phyloP scores from a whole-genome alignment of 768 basidiomycete species.

The Xerocomellus dryophilus region DNA sequence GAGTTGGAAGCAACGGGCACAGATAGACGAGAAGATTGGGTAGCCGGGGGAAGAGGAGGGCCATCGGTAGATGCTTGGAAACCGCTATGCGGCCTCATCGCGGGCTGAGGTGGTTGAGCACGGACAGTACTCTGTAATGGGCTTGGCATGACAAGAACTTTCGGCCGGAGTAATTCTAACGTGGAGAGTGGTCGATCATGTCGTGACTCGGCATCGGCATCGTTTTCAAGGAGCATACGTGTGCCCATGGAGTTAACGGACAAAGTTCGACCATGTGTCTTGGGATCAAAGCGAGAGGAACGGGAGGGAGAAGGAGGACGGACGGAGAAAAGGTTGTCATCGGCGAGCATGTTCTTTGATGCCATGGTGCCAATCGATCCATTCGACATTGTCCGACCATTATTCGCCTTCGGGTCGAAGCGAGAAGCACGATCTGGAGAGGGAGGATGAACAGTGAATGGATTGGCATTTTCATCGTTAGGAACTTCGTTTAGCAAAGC shows the following conservation, averaged over 20 bases:
- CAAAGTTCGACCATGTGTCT: slow-evolving; percentile 57
- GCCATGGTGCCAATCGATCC: slow-evolving; percentile 44
- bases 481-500: slow-evolving; percentile 40
- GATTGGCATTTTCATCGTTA: slow-evolving; percentile 32
- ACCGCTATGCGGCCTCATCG: slow-evolving; percentile 45
- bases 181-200: slow-evolving; percentile 67
- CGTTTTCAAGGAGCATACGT: slow-evolving; percentile 57
- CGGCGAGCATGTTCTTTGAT: slow-evolving; percentile 34
- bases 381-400: slow-evolving; percentile 41
- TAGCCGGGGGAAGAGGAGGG: slow-evolving; percentile 65
- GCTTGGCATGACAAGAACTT: slow-evolving; percentile 93
- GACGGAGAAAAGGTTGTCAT: slow-evolving; percentile 66
- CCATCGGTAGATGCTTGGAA: slow-evolving; percentile 68
- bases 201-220: slow-evolving; percentile 34
- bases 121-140: slow-evolving; percentile 59
- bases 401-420: slow-evolving; percentile 41
- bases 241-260: slow-evolving; percentile 70
- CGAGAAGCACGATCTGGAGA: slow-evolving; percentile 41
- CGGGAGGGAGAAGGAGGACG: slow-evolving; percentile 59
- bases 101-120: slow-evolving; percentile 33
- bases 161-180: slow-evolving; percentile 78
- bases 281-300: slow-evolving; percentile 80
- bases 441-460: slow-evolving; percentile 36
- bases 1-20: slow-evolving; percentile 54
- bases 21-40: slow-evolving; percentile 52